phyloP scores from a whole-genome alignment of 176 grass and related monocot species.

The Triticum turgidum region DNA sequence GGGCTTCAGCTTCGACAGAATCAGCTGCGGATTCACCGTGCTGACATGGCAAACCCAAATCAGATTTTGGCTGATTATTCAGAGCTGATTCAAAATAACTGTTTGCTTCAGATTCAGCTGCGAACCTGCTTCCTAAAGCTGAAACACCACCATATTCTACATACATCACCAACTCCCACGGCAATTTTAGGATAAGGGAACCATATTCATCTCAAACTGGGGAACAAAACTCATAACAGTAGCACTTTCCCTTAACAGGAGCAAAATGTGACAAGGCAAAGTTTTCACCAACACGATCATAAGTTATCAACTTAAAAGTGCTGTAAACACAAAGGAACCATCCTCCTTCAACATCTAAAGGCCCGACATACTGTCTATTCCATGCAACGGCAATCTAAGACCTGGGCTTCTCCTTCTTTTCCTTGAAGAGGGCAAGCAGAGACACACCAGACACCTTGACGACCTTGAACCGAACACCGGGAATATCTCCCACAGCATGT shows the following conservation, averaged over 20 bases:
- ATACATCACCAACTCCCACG: background rate
- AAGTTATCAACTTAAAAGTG: conserved; percentile 35
- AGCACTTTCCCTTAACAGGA: conserved; percentile 22
- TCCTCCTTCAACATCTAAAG: conserved; percentile 33
- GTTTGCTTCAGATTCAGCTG: too few species aligned
- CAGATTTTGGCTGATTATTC: too few species aligned
- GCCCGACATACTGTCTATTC: conserved; percentile 3
- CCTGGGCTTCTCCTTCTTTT: conserved; percentile 71
- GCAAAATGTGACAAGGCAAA: conserved; percentile 14
- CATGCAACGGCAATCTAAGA: conserved; percentile 40
- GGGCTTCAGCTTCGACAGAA: too few species aligned
- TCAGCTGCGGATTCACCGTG: too few species aligned
- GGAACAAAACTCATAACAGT: conserved; percentile 12
- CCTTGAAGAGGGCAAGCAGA: conserved; percentile 68
- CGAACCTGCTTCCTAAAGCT: too few species aligned
- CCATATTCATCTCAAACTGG: background rate
- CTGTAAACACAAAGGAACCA: conserved; percentile 42
- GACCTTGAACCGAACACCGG: conserved; percentile 69
- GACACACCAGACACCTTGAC: conserved; percentile 77
- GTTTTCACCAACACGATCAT: conserved; percentile 34
- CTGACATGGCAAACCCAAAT: too few species aligned
- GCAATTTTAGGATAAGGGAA: too few species aligned
- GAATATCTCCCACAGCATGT: conserved; percentile 71
- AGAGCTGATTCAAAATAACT: too few species aligned
- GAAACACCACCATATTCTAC: background rate